A percentile compares a stretch with the other conserved stretches of the same genome.
Conservation (phyloP, 192 early-diverging fungal species). For the Entomortierella chlamydospora region DNA sequence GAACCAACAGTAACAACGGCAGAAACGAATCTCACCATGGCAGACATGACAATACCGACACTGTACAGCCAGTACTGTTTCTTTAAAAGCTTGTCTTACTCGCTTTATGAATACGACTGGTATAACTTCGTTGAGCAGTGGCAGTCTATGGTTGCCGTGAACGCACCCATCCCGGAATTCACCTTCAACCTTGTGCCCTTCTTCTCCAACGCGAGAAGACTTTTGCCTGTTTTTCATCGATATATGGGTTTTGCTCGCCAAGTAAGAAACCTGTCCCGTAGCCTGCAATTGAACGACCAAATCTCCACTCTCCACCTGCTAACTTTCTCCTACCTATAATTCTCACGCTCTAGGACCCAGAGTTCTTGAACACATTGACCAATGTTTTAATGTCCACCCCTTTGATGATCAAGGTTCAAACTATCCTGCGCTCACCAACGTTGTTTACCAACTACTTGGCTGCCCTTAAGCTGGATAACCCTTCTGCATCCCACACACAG, state of each 20-base stretch:
- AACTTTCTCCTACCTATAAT: neutral
- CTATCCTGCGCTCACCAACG: slow-evolving; percentile 13
- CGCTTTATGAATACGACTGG: slow-evolving; percentile 53
- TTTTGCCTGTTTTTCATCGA: slow-evolving; percentile 54
- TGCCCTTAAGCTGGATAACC: slow-evolving; percentile 56
- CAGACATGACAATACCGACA: slow-evolving; percentile 22
- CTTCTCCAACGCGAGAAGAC: slow-evolving; percentile 43
- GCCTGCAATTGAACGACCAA: neutral
- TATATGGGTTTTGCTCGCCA: slow-evolving; percentile 47
- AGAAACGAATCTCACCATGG: neutral
- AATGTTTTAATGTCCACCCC: slow-evolving; percentile 47
- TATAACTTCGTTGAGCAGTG: slow-evolving; percentile 53
- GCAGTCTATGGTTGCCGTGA: slow-evolving; percentile 47
- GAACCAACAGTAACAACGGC: neutral
- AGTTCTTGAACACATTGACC: slow-evolving; percentile 41
- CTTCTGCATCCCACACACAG: slow-evolving; percentile 55
- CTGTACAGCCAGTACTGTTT: slow-evolving; percentile 52
- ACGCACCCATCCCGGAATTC: slow-evolving; percentile 44
- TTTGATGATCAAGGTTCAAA: slow-evolving; percentile 40
- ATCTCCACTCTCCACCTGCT: neutral
- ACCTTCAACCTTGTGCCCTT: slow-evolving; percentile 55
- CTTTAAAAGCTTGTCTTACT: slow-evolving; percentile 48
- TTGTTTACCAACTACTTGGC: slow-evolving; percentile 47
- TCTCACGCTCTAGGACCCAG: slow-evolving; percentile 15
- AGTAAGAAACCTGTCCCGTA: slow-evolving; percentile 4